Conservation (phyloP, 176 grass and related monocot genomes). For the Carex littledalei region DNA sequence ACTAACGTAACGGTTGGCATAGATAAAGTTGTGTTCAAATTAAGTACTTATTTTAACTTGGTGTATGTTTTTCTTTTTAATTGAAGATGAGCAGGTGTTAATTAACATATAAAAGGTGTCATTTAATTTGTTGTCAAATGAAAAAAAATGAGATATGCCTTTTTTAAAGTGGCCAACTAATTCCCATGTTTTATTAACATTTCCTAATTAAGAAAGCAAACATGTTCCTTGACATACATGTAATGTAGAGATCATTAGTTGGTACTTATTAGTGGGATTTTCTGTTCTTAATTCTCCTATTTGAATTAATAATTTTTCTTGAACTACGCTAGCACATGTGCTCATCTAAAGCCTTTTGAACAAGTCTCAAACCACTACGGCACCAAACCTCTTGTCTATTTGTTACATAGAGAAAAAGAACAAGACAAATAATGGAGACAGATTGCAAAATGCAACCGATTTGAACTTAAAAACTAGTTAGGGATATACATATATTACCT, state of each 20-base stretch:
- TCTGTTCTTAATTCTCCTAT: background rate
- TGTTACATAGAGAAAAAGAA: background rate
- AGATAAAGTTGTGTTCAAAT: background rate
- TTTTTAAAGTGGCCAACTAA: background rate
- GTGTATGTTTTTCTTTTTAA: background rate
- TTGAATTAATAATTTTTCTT: background rate
- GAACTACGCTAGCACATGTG: slow-evolving; percentile 12
- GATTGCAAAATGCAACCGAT: background rate
- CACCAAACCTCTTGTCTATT: slow-evolving; percentile 15
- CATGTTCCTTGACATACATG: background rate
- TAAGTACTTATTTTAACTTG: background rate
- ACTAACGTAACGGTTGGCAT: background rate
- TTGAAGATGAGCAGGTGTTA: background rate
- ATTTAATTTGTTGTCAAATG: background rate
- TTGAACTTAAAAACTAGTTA: background rate
- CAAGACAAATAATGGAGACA: background rate
- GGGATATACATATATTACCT: background rate
- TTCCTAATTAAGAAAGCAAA: background rate
- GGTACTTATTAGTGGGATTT: background rate
- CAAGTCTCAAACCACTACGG: slow-evolving; percentile 15
- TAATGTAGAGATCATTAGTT: background rate
- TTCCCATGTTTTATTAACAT: background rate
- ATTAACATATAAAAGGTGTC: background rate
- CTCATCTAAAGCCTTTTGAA: background rate
- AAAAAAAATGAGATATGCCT: background rate